A percentile compares a stretch with the other conserved stretches of the same genome.
phyloP scores from a whole-genome alignment of 2,329 filamentous ascomycete genomes.

The Trichophaea hybrida region DNA sequence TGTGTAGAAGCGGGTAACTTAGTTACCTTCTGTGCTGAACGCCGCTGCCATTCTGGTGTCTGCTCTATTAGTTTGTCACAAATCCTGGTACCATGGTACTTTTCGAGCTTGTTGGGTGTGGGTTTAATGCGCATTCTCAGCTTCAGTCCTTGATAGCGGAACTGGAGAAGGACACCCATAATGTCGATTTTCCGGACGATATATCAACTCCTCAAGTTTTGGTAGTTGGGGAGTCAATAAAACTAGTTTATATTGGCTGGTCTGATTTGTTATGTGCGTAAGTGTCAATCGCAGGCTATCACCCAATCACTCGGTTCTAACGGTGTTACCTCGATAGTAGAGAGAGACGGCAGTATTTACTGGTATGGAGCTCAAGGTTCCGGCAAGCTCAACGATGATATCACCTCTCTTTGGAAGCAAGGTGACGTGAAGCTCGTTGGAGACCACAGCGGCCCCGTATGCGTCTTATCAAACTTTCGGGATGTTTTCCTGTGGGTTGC shows the following conservation, averaged over 20 bases:
- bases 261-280: constrained; percentile 4
- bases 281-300: too few species aligned
- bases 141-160: neutral
- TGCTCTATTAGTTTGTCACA: neutral
- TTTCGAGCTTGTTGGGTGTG: constrained; percentile 11
- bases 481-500: neutral
- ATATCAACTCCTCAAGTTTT: neutral
- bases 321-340: too few species aligned
- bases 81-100: neutral
- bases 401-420: too few species aligned
- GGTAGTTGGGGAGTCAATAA: constrained; percentile 2
- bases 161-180: neutral
- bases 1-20: too few species aligned
- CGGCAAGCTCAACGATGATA: too few species aligned
- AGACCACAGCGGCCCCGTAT: constrained; percentile 11
- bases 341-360: too few species aligned
- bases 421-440: neutral
- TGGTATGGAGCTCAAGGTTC: too few species aligned
- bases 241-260: constrained; percentile 15
- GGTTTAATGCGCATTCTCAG: constrained; percentile 14
- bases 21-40: too few species aligned
- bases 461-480: neutral
- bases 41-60: neutral
- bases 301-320: too few species aligned
- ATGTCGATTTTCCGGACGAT: neutral